These are phyloP conservation scores for Penicillium tannophilum DNA, from an alignment of 495 filamentous ascomycete species.

Conservation along the genomic window DNA sequence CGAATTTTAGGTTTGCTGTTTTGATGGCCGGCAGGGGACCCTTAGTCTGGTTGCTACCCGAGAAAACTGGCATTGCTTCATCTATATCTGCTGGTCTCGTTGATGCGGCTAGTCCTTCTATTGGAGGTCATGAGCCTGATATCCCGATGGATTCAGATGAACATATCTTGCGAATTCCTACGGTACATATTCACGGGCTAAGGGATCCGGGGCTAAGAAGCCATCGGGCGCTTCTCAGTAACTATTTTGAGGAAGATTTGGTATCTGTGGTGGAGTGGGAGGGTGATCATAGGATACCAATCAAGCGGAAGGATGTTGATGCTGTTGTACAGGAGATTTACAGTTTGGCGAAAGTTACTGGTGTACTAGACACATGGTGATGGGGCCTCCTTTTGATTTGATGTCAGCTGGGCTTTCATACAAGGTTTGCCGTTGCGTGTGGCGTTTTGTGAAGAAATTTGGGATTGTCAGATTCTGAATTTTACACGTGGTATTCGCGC, in stretches of 20 bases:
- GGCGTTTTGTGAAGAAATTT: not conserved
- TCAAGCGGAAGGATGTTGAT: constrained; percentile 10
- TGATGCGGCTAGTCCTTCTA: not conserved
- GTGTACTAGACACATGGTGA: not conserved
- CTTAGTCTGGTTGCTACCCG: constrained; percentile 46
- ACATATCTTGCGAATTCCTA: constrained; percentile 3
- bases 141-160: not conserved
- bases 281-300: constrained; percentile 8
- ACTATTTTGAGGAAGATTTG: not conserved
- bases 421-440: too few relatives aligned
- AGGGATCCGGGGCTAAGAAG: constrained; percentile 1
- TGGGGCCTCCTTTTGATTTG: too few relatives aligned
- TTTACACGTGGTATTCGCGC: too few relatives aligned
- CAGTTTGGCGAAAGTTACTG: constrained; percentile 5
- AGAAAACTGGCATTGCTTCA: not conserved
- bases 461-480: too few relatives aligned
- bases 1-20: constrained; percentile 33
- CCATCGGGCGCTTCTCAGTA: not conserved
- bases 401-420: too few relatives aligned
- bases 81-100: not conserved
- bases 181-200: constrained; percentile 11
- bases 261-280: constrained; percentile 8
- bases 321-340: constrained; percentile 5
- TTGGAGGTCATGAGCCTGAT: not conserved
- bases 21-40: constrained; percentile 60